Percentiles rank a stretch among this genome's conserved stretches.
These are phyloP conservation scores for Lagenidium giganteum DNA, from an alignment of 352 stramenopile species.

Conservation along the genomic window DNA sequence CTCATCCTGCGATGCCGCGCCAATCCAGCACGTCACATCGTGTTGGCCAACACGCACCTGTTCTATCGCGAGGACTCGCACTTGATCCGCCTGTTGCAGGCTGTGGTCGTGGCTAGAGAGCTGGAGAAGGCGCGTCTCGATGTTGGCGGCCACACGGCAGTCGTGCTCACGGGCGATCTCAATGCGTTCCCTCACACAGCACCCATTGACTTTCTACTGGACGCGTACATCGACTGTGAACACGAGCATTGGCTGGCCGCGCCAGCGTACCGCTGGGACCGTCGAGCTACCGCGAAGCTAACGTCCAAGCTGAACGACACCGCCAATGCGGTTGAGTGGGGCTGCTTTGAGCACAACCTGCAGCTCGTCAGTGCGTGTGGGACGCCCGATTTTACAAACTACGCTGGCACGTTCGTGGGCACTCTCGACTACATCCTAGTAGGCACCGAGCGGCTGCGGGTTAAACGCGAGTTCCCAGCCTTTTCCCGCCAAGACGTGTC, in stretches of 20 bases:
- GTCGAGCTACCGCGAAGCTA: background rate
- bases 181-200: slow-evolving; percentile 51
- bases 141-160: slow-evolving; percentile 15
- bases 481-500: slow-evolving; percentile 58
- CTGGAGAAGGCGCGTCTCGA: slow-evolving; percentile 23
- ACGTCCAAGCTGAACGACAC: background rate
- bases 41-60: slow-evolving; percentile 72
- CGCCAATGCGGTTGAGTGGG: background rate
- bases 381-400: slow-evolving; percentile 71
- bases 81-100: slow-evolving; percentile 61
- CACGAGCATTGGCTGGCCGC: slow-evolving; percentile 53
- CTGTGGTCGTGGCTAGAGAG: slow-evolving; percentile 30
- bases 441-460: slow-evolving; percentile 23
- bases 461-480: slow-evolving; percentile 47
- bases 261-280: slow-evolving; percentile 43
- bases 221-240: slow-evolving; percentile 34
- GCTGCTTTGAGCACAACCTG: slow-evolving; percentile 37
- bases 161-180: slow-evolving; percentile 67
- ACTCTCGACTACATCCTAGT: slow-evolving; percentile 76
- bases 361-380: slow-evolving; percentile 49
- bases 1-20: slow-evolving; percentile 31
- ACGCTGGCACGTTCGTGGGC: slow-evolving; percentile 49
- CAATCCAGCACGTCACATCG: slow-evolving; percentile 16
- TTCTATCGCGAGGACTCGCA: slow-evolving; percentile 73
- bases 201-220: slow-evolving; percentile 40